Conservation (phyloP, 1,284 basidiomycete genomes). For the Boletellus deceptivus region DNA sequence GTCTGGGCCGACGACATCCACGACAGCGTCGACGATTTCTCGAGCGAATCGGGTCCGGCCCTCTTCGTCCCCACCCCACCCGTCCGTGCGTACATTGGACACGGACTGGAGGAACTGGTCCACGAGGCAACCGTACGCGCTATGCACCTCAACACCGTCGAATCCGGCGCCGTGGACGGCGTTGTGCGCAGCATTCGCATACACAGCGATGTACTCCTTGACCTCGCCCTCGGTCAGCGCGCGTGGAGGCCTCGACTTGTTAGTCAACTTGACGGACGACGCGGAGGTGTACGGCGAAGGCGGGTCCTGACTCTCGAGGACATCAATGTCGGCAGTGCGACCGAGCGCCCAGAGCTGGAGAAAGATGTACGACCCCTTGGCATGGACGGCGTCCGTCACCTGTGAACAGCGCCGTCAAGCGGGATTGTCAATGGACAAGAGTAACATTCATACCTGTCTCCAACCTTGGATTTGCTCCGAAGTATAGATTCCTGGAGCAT, state of each 20-base stretch:
- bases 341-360: constrained; percentile 1
- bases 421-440: neutral
- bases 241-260: constrained; percentile 18
- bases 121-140: constrained; percentile 17
- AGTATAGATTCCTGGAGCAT: constrained; percentile 22
- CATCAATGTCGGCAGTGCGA: neutral
- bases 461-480: constrained; percentile 13
- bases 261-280: constrained; percentile 40
- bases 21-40: constrained; percentile 45
- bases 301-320: neutral
- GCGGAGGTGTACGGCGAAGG: neutral
- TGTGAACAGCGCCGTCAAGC: neutral
- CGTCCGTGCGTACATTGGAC: constrained; percentile 47
- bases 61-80: constrained; percentile 55
- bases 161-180: constrained; percentile 14
- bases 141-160: constrained; percentile 30
- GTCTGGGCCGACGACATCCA: constrained; percentile 38
- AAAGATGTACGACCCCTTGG: constrained; percentile 23
- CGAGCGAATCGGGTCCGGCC: constrained; percentile 47
- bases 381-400: constrained; percentile 40
- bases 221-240: constrained; percentile 34
- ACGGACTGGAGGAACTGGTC: constrained; percentile 1
- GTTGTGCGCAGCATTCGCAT: neutral
- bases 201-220: constrained; percentile 17
- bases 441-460: constrained; percentile 8